Percentiles rank a stretch among this genome's conserved stretches.
phyloP scores from a whole-genome alignment of 352 stramenopile genomes.

The Globisporangium echinulatum region DNA sequence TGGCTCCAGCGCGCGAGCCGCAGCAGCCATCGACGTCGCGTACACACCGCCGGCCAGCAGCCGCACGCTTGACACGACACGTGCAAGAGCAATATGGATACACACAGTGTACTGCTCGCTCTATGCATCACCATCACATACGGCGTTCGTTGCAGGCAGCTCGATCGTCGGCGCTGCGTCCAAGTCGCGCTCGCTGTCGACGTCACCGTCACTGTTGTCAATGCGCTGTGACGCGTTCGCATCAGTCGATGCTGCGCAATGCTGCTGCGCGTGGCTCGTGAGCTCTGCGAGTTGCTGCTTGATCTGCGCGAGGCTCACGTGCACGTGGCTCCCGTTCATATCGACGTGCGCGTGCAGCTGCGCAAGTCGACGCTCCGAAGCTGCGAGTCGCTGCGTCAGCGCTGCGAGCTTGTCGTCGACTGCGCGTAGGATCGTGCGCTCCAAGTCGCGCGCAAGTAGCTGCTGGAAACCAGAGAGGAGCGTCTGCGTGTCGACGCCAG shows the following conservation, averaged over 20 bases:
- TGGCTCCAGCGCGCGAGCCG: slow-evolving; percentile 34
- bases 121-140: too few species aligned
- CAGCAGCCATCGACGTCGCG: slow-evolving; percentile 11
- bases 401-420: slow-evolving; percentile 54
- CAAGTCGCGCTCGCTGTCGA: too few species aligned
- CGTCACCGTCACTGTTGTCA: too few species aligned
- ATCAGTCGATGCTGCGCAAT: slow-evolving; percentile 4
- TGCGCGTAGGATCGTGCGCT: slow-evolving; percentile 50
- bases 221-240: too few species aligned
- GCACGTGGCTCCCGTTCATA: slow-evolving; percentile 24
- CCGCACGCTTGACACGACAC: too few species aligned
- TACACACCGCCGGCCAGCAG: neutral
- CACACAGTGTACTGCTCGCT: too few species aligned
- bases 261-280: slow-evolving; percentile 27
- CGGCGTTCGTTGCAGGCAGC: too few species aligned
- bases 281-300: slow-evolving; percentile 38
- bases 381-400: slow-evolving; percentile 46
- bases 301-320: slow-evolving; percentile 30
- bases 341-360: slow-evolving; percentile 57
- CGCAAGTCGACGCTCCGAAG: slow-evolving; percentile 60
- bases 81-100: too few species aligned
- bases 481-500: slow-evolving; percentile 23
- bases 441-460: slow-evolving; percentile 54
- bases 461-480: slow-evolving; percentile 53
- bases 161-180: too few species aligned